Percentiles rank a stretch among this genome's conserved stretches.
phyloP scores from a whole-genome alignment of 495 filamentous ascomycete genomes.

The Staphylotrichum longicolle region DNA sequence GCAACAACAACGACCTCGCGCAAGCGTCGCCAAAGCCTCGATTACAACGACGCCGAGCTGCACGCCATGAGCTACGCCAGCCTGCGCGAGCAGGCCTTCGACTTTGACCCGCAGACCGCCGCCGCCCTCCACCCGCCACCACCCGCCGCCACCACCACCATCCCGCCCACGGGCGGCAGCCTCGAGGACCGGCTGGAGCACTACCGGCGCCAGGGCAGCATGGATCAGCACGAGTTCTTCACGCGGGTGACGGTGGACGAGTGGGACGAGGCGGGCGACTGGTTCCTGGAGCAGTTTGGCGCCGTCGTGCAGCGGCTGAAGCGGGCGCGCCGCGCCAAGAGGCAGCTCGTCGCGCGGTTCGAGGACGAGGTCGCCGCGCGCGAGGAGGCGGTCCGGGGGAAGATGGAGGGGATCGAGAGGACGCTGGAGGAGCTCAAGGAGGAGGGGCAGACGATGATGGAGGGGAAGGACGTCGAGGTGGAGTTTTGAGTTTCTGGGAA shows the following conservation, averaged over 20 bases:
- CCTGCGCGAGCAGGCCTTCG: slow-evolving; percentile 54
- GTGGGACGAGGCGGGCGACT: slow-evolving; percentile 82
- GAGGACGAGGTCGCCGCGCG: slow-evolving; percentile 61
- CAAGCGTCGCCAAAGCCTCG: slow-evolving; percentile 44
- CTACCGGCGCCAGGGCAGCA: slow-evolving; percentile 36
- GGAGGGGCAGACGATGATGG: slow-evolving; percentile 57
- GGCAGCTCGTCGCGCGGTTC: slow-evolving; percentile 62
- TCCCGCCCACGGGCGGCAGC: slow-evolving; percentile 19
- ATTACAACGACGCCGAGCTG: slow-evolving; percentile 54
- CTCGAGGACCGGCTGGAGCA: slow-evolving; percentile 47
- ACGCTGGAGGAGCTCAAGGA: slow-evolving; percentile 54
- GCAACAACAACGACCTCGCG: slow-evolving; percentile 17
- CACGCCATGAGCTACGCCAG: slow-evolving; percentile 54
- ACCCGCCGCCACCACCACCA: slow-evolving; percentile 17
- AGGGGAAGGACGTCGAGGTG: slow-evolving; percentile 47
- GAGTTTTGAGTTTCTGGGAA: slow-evolving; percentile 24
- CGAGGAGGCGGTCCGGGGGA: slow-evolving; percentile 53
- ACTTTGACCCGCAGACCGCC: slow-evolving; percentile 48
- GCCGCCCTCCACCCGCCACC: slow-evolving; percentile 22
- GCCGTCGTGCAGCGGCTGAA: slow-evolving; percentile 62
- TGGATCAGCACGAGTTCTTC: slow-evolving; percentile 62
- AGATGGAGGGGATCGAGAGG: slow-evolving; percentile 52
- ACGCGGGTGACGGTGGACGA: slow-evolving; percentile 61
- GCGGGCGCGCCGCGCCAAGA: slow-evolving; percentile 60
- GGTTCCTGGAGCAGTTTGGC: slow-evolving; percentile 68